Percentiles rank a stretch among this genome's conserved stretches.
Evolutionary conservation across 495 filamentous ascomycete genomes (phyloP).

Genomic region (Penicillium soppii): DNA sequence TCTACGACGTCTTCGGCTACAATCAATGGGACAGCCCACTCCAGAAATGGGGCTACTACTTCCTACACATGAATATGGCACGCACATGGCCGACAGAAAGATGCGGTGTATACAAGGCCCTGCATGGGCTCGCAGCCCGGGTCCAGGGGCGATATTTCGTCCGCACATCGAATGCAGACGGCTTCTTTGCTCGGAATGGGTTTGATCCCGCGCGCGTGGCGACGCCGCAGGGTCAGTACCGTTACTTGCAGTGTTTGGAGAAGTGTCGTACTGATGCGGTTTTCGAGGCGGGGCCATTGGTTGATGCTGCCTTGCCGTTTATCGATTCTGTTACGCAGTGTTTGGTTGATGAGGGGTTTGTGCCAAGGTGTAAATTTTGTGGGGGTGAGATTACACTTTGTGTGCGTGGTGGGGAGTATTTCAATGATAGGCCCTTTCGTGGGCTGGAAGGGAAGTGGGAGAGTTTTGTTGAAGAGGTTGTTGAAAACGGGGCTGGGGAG

Average conservation of each 20-base stretch:
- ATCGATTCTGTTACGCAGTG: conserved; percentile 18
- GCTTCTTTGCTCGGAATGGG: conserved; percentile 21
- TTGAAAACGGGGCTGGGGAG: conserved; percentile 1
- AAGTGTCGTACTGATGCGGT: conserved; percentile 24
- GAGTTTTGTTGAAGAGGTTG: too few relatives aligned
- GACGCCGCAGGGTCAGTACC: conserved; percentile 26
- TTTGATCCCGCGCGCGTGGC: conserved; percentile 13
- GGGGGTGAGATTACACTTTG: conserved; percentile 20
- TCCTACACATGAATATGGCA: conserved; percentile 23
- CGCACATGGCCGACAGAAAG: conserved; percentile 23
- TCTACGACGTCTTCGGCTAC: conserved; percentile 28
- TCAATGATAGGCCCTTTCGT: conserved; percentile 17
- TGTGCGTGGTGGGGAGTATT: conserved; percentile 23
- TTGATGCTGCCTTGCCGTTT: conserved; percentile 17
- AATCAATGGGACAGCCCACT: conserved; percentile 14
- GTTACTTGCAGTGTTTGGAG: conserved; percentile 19
- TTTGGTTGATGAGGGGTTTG: conserved; percentile 13
- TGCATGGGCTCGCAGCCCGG: conserved; percentile 1
- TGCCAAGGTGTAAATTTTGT: conserved; percentile 21
- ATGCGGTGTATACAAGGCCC: conserved; percentile 11
- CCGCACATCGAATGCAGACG: conserved; percentile 27
- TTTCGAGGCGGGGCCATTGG: conserved; percentile 14
- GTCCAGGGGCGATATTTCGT: conserved; percentile 12
- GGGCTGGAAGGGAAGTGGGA: conserved; percentile 15
- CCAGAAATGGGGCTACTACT: conserved; percentile 30